Evolutionary conservation across 202 grass and related monocot species (phyloP).

Genomic region (Bolboschoenoplectus hybrid): DNA sequence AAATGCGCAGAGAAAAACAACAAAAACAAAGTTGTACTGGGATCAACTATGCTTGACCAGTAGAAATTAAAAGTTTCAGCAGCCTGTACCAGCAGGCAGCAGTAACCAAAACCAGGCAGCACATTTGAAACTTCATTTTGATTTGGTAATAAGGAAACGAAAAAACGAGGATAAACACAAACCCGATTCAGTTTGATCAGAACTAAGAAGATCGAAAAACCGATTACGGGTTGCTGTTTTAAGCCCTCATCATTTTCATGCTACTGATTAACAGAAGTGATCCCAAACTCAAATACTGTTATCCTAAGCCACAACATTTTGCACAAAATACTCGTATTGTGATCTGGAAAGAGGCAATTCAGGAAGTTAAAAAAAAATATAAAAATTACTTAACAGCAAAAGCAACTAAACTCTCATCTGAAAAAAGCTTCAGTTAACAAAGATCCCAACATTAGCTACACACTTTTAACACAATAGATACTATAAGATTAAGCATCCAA

Average conservation of each 20-base stretch:
- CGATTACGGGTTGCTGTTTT: neutral
- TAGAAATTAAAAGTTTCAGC: neutral
- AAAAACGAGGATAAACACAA: neutral
- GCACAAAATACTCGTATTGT: neutral
- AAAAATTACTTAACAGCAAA: neutral
- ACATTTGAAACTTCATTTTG: neutral
- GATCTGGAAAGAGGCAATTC: neutral
- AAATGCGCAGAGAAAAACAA: neutral
- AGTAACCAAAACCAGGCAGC: neutral
- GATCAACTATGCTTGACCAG: neutral
- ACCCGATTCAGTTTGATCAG: neutral
- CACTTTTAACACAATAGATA: conserved; percentile 27
- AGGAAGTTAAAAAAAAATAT: neutral
- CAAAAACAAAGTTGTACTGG: conserved; percentile 6
- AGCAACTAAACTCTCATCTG: neutral
- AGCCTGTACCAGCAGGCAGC: neutral
- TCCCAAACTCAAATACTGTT: neutral
- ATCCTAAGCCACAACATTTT: neutral
- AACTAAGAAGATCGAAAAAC: neutral
- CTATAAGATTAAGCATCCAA: conserved; percentile 16
- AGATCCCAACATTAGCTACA: conserved; percentile 24
- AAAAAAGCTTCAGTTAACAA: conserved; percentile 14
- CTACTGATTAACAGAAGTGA: too few species aligned
- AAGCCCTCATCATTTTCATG: neutral
- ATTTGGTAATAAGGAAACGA: neutral